Evolutionary conservation across 768 basidiomycete genomes (phyloP), one percentile per base, ranked within the genome.

Genomic region (Mycena rosella): DNA sequence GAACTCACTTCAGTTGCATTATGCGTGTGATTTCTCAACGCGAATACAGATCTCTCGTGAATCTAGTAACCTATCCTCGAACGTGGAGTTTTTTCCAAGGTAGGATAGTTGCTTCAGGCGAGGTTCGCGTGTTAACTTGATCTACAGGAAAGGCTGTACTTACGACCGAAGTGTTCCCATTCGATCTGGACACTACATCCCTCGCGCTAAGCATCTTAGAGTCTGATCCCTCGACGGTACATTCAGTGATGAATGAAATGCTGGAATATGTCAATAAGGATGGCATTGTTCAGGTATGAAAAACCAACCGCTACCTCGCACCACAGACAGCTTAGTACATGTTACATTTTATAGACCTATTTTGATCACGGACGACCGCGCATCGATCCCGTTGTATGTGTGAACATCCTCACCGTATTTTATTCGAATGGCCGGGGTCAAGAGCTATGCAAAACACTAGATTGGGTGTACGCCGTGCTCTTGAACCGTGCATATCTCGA

Each of bases 181-280:
- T 77, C 67, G 88, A 89, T 73, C 75, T 88, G 22, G 88, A 89
- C 63, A 89, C 87, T 0, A 89, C 88, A 0, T 87, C 88, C 4
- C 59, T 89, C n/a, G 88, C 68, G 81, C 32, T 34, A 11, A 34
- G 32, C 32, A 34, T 34, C 32, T 34, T 34, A 34, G 32, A 34
- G 32, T 34, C 5, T 11, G 32, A 34, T 34, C 6, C 32, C 11
- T 24, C 77, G 75, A 11, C 42, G n/a, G 73, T 81, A 18, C 42
- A 66, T 68, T 44, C 38, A 30, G 64, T 44, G 20, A 75, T 83
- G 76, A 78, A 83, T 60, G 80, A 83, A 38, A 83, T 83, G 73
- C 73, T 83, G 17, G 68, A 70, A 10, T 80, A 78, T 47, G 60
- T 72, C 10, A 76, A 79, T 45, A 61, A 72, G 15, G 79, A 83